Evolutionary conservation across 2,329 filamentous ascomycete species (phyloP), one percentile per base, ranked within the genome.

Genomic region (Didymosphaeria variabile): DNA sequence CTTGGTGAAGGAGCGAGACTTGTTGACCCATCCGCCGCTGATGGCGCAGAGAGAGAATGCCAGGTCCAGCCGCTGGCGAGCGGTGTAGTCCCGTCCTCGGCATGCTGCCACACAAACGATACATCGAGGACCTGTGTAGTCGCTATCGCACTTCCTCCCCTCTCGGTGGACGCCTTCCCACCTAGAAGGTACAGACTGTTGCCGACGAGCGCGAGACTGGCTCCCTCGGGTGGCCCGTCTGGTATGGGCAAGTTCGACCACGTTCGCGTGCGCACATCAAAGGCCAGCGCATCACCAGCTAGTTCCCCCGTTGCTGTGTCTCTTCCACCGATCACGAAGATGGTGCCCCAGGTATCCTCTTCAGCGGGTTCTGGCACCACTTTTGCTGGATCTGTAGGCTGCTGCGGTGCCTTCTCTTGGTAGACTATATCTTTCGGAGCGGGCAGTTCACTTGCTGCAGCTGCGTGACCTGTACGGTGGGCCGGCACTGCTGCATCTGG

Each of bases 161-260:
- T 69, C 50, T 69, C 67, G 0, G 68, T 64, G 9, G 29, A 8
- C 6, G 67, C 68, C 44, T 72, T 74, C 36, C 77, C 76, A 34
- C 79, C 78, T 55, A 86, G 79, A 1, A 79, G 76, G 68, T 85
- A 86, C 1, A 88, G 73, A 0, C 79, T 79, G 34, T 81, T 73
- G 2, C 79, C 78, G 0, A 79, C 77, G 26, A 86, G 77, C 3
- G 83, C 79, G 7, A 85, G 73, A 38, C 78, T 80, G 0, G 79
- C 70, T n/a, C 74, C 75, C 44, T 75, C 69, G 26, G 71, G 67
- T 3, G 79, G 74, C 1, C 78, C 77, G 0, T 82, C 78, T 1
- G 81, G 79, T 0, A 78, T 69, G 0, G 85, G 84, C 12, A 87
- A 77, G 38, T 80, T 78, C 1, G 79, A 80, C 85, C 85, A 88